Conservation (phyloP, 192 early-diverging fungal genomes). For the Physocladia obscura region DNA sequence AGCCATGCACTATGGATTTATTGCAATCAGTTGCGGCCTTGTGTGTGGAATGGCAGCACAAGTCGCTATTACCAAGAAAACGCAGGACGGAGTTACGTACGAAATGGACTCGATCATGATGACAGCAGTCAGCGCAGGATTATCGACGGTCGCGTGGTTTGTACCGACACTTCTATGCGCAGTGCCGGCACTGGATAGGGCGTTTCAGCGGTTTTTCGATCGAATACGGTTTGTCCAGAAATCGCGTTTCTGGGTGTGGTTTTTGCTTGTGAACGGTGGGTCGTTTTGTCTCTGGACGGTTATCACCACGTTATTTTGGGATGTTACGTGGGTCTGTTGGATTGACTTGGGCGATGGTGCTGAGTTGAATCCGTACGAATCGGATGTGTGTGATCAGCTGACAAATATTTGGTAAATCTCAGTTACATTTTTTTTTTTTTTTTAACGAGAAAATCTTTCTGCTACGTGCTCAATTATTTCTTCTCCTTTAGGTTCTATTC, state of each 20-base stretch:
- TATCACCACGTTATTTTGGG: constrained; percentile 29
- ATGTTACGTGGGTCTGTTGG: constrained; percentile 25
- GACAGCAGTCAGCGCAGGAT: background rate
- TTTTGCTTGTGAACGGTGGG: constrained; percentile 4
- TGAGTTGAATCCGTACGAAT: constrained; percentile 17
- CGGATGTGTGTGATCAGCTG: constrained; percentile 13
- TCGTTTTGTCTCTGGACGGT: constrained; percentile 1
- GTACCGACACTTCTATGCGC: background rate
- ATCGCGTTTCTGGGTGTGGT: constrained; percentile 18
- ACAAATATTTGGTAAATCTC: constrained; percentile 22
- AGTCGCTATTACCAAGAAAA: background rate
- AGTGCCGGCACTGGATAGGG: background rate
- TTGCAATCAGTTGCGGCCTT: background rate
- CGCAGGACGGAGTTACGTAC: background rate
- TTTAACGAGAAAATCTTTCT: too few species aligned
- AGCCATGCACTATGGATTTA: constrained; percentile 13
- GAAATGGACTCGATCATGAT: background rate
- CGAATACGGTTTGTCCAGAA: background rate
- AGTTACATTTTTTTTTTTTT: background rate
- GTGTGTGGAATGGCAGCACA: constrained; percentile 15
- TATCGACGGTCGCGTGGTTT: constrained; percentile 7
- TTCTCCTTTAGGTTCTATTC: background rate
- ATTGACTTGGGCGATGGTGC: constrained; percentile 15
- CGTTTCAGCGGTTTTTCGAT: constrained; percentile 5
- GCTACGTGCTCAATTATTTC: too few species aligned